Evolutionary conservation across 306 rosid species (phyloP).

Genomic region (Corylus heterophylla): DNA sequence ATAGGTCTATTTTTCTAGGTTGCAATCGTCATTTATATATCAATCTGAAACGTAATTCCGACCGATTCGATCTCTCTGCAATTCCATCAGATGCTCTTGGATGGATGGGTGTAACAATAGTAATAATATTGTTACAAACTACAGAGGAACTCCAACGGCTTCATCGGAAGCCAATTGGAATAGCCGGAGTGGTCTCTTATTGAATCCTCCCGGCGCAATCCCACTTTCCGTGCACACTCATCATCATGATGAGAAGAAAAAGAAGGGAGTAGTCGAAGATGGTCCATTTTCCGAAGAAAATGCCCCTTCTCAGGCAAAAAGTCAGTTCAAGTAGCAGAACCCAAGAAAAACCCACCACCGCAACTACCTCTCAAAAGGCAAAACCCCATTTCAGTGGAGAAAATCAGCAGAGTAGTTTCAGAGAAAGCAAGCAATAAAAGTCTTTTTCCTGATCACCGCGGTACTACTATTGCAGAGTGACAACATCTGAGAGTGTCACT

Average conservation of each 20-base stretch:
- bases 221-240: conserved; percentile 42
- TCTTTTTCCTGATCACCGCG: no score
- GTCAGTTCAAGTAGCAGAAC: conserved; percentile 61
- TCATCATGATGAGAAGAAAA: conserved; percentile 13
- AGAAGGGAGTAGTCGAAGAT: conserved; percentile 24
- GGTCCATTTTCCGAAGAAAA: conserved; percentile 50
- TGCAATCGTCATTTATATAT: no score
- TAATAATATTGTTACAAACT: conserved; percentile 33
- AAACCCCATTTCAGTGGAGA: conserved; percentile 6
- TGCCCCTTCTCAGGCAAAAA: conserved; percentile 78
- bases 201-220: conserved; percentile 54
- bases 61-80: conserved; percentile 7
- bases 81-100: neutral
- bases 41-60: conserved; percentile 30
- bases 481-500: no score
- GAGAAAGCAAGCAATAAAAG: no score
- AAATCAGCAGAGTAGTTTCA: neutral
- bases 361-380: conserved; percentile 20
- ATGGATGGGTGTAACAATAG: conserved; percentile 35
- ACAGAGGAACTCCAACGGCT: conserved; percentile 72
- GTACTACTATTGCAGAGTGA: neutral
- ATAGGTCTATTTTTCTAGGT: no score
- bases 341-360: neutral
- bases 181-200: conserved; percentile 69
- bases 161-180: conserved; percentile 95